These are phyloP conservation scores for Petrea volubilis DNA, from an alignment of 257 asterid species.

Conservation along the genomic window DNA sequence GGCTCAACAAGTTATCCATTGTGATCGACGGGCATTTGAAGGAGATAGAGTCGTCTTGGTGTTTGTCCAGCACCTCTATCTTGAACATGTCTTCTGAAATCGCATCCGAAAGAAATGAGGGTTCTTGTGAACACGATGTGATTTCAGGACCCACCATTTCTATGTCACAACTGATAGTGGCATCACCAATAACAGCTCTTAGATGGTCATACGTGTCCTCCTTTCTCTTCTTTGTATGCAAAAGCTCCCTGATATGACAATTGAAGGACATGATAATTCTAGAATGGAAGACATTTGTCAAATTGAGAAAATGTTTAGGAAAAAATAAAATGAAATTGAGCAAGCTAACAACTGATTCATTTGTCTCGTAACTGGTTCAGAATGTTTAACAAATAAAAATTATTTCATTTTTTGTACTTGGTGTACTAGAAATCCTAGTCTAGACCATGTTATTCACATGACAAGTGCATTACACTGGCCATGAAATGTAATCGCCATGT, in stretches of 20 bases:
- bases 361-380: too few relatives aligned
- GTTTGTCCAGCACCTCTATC: slow-evolving; percentile 36
- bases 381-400: too few relatives aligned
- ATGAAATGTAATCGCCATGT: too few relatives aligned
- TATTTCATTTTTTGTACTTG: too few relatives aligned
- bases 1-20: slow-evolving; percentile 73
- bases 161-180: slow-evolving; percentile 62
- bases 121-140: slow-evolving; percentile 64
- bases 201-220: slow-evolving; percentile 61
- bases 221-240: slow-evolving; percentile 64
- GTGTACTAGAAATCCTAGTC: too few relatives aligned
- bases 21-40: slow-evolving; percentile 55
- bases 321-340: too few relatives aligned
- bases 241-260: slow-evolving; percentile 58
- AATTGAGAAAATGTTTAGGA: not conserved
- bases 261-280: not conserved
- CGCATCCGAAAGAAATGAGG: slow-evolving; percentile 62
- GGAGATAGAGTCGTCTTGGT: slow-evolving; percentile 37
- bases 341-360: too few relatives aligned
- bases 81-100: slow-evolving; percentile 58
- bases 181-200: slow-evolving; percentile 59
- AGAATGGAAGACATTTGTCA: not conserved
- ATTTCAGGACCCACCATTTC: slow-evolving; percentile 71
- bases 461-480: too few relatives aligned
- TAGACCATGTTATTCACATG: too few relatives aligned